These are phyloP conservation scores for Botrytis elliptica DNA, from an alignment of 2,329 filamentous ascomycete species.

Conservation along the genomic window DNA sequence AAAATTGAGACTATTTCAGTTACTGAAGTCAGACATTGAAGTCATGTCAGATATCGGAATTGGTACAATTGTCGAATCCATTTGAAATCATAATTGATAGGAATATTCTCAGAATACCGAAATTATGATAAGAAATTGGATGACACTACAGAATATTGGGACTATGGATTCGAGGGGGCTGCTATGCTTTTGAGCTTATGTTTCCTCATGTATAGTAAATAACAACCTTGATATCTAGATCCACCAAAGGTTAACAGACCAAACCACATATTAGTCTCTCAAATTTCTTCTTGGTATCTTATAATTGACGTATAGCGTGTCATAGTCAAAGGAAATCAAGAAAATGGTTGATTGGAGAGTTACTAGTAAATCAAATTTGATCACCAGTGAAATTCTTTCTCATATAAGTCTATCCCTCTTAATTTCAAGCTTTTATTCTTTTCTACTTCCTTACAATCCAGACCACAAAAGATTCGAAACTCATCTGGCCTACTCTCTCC, in stretches of 20 bases:
- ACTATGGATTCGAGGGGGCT: background rate
- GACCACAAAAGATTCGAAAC: background rate
- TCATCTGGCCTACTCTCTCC: background rate
- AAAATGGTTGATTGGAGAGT: background rate
- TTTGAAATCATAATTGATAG: background rate
- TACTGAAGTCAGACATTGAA: background rate
- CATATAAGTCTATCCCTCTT: background rate
- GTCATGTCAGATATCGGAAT: background rate
- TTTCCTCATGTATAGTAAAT: background rate
- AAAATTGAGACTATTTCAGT: too few species aligned
- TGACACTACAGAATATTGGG: background rate
- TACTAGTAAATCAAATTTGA: background rate
- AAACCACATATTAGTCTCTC: background rate
- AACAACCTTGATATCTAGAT: too few species aligned
- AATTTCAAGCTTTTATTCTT: background rate
- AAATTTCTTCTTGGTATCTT: background rate
- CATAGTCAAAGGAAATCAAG: background rate
- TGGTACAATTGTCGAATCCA: background rate
- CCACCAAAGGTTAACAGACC: background rate
- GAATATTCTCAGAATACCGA: background rate
- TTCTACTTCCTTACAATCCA: background rate
- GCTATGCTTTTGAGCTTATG: background rate
- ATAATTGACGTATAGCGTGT: background rate
- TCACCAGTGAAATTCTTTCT: background rate
- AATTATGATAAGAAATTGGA: background rate